Conservation (phyloP, 2,329 filamentous ascomycete species). For the Davidsoniella virescens region DNA sequence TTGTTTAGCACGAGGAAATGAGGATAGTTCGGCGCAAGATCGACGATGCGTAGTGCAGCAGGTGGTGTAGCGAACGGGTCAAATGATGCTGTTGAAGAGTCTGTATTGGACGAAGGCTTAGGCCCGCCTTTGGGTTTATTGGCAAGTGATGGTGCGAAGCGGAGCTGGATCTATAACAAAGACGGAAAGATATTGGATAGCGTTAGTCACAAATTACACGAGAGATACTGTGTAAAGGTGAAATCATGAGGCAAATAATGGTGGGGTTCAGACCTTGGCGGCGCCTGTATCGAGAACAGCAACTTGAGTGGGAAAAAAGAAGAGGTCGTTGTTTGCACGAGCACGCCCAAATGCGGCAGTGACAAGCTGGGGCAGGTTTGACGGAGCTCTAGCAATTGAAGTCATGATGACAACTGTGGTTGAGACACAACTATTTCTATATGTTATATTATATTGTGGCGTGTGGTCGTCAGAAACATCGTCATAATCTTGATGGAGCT, state of each 20-base stretch:
- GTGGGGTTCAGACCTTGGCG: constrained; percentile 25
- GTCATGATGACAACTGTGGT: not conserved
- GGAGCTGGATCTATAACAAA: constrained; percentile 48
- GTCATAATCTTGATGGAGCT: too few relatives aligned
- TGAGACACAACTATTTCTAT: not conserved
- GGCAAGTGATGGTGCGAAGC: constrained; percentile 52
- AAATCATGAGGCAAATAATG: not conserved
- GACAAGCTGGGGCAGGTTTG: constrained; percentile 35
- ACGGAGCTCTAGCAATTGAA: constrained; percentile 4
- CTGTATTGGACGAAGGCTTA: constrained; percentile 12
- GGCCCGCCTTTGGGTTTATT: constrained; percentile 41
- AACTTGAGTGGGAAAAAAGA: constrained; percentile 39
- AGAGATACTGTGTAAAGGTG: not conserved
- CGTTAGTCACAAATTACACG: not conserved
- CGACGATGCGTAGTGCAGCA: constrained; percentile 35
- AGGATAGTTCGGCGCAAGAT: constrained; percentile 26
- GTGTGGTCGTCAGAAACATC: too few relatives aligned
- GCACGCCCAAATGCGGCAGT: constrained; percentile 32
- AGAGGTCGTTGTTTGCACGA: constrained; percentile 30
- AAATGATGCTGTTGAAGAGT: constrained; percentile 19
- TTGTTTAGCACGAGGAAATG: constrained; percentile 60
- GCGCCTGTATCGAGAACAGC: constrained; percentile 28
- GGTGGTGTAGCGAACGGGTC: constrained; percentile 47
- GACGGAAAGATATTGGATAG: not conserved
- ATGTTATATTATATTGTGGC: not conserved